Evolutionary conservation across 225 moss, liverwort and hornwort genomes (phyloP), one percentile per base, ranked within the genome.

Genomic region (Bryum argenteum): DNA sequence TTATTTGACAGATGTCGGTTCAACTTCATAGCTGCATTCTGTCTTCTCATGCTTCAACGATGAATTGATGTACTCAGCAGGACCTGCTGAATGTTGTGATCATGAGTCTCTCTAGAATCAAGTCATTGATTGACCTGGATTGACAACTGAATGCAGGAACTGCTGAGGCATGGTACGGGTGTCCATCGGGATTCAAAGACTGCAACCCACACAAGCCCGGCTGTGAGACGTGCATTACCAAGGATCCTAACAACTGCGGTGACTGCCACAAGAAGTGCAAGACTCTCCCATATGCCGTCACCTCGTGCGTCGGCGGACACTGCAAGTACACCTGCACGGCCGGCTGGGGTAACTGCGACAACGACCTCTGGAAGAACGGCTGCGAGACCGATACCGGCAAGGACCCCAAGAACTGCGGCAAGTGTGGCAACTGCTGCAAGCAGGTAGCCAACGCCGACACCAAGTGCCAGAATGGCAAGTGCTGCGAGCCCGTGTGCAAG

Each of bases 321-420:
- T 65, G 48, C 48, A 12, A 10, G 11, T 26, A 39, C 67, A 9
- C 23, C 22, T 77, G 77, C 71, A 10, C 39, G 13, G 1, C 38
- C 17, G 65, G 71, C 20, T 77, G 48, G 61, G 64, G 9, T 39
- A 62, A 62, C 62, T 62, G 62, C 12, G 42, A 62, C 42, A 10
- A 8, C 62, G 21, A 58, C 53, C 53, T 60, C 6, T 65, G 44
- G 28, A 1, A 0, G 4, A 61, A 51, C 57, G 65, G 73, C 15
- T 73, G 65, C 71, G 66, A 78, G 61, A 54, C 13, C 11, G 33
- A 72, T 40, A 22, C 51, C 17, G 2, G 11, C 20, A 62, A 16
- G 6, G 72, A 72, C 59, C 1, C 41, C 14, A 21, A 41, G 10
- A 70, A 75, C 75, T 71, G 71, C 60, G 75, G 79, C 23, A 0